Evolutionary conservation across 495 filamentous ascomycete species (phyloP).

Genomic region (Hypoxylon crocopeplum): DNA sequence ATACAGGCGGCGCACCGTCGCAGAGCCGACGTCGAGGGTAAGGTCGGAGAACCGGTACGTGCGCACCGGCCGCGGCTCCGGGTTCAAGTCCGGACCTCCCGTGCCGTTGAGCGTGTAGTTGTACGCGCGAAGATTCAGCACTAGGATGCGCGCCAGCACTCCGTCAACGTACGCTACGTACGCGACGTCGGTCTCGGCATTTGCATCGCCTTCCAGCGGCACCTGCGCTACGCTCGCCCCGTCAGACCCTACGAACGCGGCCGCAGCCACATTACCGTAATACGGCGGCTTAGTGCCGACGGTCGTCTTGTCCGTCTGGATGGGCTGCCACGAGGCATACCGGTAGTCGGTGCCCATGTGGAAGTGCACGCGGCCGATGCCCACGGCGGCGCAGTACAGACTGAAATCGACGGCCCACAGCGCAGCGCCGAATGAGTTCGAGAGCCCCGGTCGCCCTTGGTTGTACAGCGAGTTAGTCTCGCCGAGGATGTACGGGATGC

Average conservation of each 20-base stretch:
- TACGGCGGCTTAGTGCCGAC: constrained; percentile 71
- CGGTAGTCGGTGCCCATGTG: constrained; percentile 71
- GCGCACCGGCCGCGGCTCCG: constrained; percentile 38
- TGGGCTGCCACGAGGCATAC: constrained; percentile 63
- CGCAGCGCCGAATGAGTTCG: constrained; percentile 73
- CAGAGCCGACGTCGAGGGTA: constrained; percentile 1
- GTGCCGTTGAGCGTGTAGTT: constrained; percentile 62
- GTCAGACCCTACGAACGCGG: constrained; percentile 59
- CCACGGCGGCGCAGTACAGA: constrained; percentile 62
- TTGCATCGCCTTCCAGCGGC: constrained; percentile 48
- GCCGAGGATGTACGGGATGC: constrained; percentile 66
- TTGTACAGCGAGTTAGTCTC: constrained; percentile 72
- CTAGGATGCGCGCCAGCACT: constrained; percentile 54
- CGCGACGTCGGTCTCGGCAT: constrained; percentile 46
- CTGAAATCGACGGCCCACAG: constrained; percentile 75
- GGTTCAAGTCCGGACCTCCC: constrained; percentile 34
- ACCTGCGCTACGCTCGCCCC: constrained; percentile 40
- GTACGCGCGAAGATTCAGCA: constrained; percentile 67
- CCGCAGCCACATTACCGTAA: constrained; percentile 69
- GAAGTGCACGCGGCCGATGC: constrained; percentile 68
- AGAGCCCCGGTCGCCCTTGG: constrained; percentile 67
- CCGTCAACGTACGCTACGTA: constrained; percentile 64
- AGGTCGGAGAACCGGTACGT: constrained; percentile 54
- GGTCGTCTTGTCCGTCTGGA: constrained; percentile 57
- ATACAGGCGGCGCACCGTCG: constrained; percentile 54